Evolutionary conservation across 371 early-diverging fungal genomes (phyloP), one percentile per base, ranked within the genome.

Genomic region (Mucor racemosus): DNA sequence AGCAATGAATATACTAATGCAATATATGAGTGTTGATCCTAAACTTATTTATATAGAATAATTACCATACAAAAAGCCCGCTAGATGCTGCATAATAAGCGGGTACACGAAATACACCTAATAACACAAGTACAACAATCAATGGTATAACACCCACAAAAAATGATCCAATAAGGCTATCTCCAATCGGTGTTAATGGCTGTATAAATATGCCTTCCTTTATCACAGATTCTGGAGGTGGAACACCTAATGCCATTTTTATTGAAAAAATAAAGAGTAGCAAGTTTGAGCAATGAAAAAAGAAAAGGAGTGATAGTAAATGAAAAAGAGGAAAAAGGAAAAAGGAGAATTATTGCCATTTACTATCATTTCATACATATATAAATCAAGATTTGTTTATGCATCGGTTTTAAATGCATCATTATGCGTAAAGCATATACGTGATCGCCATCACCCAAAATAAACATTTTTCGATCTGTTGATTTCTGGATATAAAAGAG

Each of bases 141-240:
- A 82, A 50, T 9, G 82, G 82, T 38, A 82, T 79, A 11, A 79
- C 40, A 13, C 79, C 82, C 6, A 82, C 79, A 75, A 82, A 82
- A 56, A 82, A 82, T 19, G 82, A 82, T 6, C 79, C 82, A 15
- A 79, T 72, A 5, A 82, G 65, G 55, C 76, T 77, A 17, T 76
- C 75, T 7, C 76, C 72, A 39, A 82, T 82, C 14, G 82, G 82
- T 6, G 78, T 60, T 6, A 82, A 66, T 57, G 69, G 62, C 55
- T 82, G 82, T 14, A 78, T 64, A 65, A 81, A 81, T n/a, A 77
- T 53, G 19, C 72, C 73, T 26, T 67, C 73, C 67, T 82, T 26
- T 19, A 60, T 7, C 33, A 70, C 48, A 5, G 34, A 44, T 15
- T 70, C 62, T 41, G 70, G 70, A 40, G 62, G 58, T 3, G 44